Base-by-base conservation (phyloP, 2,329 filamentous ascomycete genomes). In the Emmonsiellopsis sp. region DNA sequence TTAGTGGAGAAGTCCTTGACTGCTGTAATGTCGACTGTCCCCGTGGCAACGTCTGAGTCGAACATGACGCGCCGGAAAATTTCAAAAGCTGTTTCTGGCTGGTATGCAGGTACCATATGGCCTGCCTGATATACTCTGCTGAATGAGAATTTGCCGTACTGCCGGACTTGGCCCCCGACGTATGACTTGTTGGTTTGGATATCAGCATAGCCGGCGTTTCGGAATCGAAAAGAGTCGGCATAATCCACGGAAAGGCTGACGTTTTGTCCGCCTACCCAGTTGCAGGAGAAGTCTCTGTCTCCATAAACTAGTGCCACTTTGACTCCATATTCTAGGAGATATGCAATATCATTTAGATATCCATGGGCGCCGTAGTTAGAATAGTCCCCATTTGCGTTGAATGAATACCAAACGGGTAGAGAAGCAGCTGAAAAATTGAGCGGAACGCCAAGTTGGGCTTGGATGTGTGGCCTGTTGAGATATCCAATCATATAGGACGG, bases 381-480 rank as follows among this genome's bases (percentile, higher is more conserved):
- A 48, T 38, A 62, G 32, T 63, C 61, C 34, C 79, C 79, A 0
- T 76, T 80, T 34, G 67, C 62, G 3, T 65, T 63, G 59, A 82
- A 82, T 10, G 72, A 77, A 4, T 59, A 57, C 41, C 65, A 72
- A 10, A 84, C 75, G 7, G 72, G 68, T 16, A 62, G 59, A 62
- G 76, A 82, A 16, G 68, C 69, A 11, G 54, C 46, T 48, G 76
- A 80, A 62, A 75, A 84, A 64, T 85, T 84, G 50, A 85, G 65
- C 7, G 79, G 79, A 1, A 84, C 77, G 10, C 84, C 84, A 20
- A 88, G 76, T 1, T 80, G 79, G 16, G 78, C 64, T 56, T 82
- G 79, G 1, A 87, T 74, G 5, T 66, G 59, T 9, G 76, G 74
- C 44, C 78, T 76, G 63, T 86, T 86, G 51, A 91, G 75, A 66